Conservation (phyloP, 306 rosid species). For the Vicia villosa region DNA sequence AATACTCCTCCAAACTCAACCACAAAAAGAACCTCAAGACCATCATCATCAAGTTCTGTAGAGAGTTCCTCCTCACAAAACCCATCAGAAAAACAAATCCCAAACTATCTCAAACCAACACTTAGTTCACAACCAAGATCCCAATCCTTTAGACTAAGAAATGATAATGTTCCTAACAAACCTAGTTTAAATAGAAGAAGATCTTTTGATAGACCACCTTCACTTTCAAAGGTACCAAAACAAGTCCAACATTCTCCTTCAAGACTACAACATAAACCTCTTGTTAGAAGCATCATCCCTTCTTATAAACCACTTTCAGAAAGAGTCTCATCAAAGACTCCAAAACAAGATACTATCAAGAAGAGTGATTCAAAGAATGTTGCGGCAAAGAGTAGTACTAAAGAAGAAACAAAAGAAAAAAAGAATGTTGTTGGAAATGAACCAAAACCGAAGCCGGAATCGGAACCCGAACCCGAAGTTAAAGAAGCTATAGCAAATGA, state of each 20-base stretch:
- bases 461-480: conserved; percentile 27
- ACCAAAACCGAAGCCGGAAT: too few species aligned
- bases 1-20: conserved; percentile 36
- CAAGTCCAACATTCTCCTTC: conserved; percentile 47
- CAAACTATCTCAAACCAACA: conserved; percentile 72
- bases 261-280: conserved; percentile 46
- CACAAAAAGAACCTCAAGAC: conserved; percentile 40
- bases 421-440: conserved; percentile 27
- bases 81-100: conserved; percentile 53
- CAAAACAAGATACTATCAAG: neutral
- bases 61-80: conserved; percentile 19
- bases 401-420: neutral
- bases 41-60: conserved; percentile 31
- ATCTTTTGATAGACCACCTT: conserved; percentile 76
- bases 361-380: conserved; percentile 39
- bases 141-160: conserved; percentile 37
- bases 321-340: conserved; percentile 26
- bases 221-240: conserved; percentile 46
- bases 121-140: conserved; percentile 56
- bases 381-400: conserved; percentile 13
- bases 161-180: conserved; percentile 24
- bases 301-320: conserved; percentile 16
- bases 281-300: neutral
- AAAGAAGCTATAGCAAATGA: conserved; percentile 27
- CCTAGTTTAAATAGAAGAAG: conserved; percentile 62